Percentiles rank a stretch among this genome's conserved stretches.
Conservation (phyloP, 352 stramenopile species). For the Globisporangium cylindrosporum region DNA sequence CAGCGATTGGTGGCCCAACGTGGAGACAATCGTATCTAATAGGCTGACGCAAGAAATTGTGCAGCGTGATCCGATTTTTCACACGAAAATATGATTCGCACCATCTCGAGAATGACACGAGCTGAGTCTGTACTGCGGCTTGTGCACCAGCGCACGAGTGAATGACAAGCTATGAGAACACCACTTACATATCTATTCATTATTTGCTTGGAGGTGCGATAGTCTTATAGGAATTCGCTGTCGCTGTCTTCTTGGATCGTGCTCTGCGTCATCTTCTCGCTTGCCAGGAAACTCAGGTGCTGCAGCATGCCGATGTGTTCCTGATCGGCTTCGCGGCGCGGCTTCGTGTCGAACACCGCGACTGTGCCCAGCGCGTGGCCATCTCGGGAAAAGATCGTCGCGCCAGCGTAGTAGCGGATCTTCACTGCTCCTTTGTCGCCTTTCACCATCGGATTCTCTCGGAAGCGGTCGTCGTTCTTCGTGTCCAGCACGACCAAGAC, state of each 20-base stretch:
- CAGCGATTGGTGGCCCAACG: not conserved
- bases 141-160: too few relatives aligned
- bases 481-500: conserved; percentile 84
- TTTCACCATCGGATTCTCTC: conserved; percentile 87
- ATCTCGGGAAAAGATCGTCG: conserved; percentile 79
- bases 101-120: too few relatives aligned
- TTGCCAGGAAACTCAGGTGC: conserved; percentile 83
- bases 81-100: too few relatives aligned
- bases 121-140: too few relatives aligned
- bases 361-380: conserved; percentile 79
- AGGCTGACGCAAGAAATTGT: too few relatives aligned
- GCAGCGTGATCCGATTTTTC: too few relatives aligned
- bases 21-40: not conserved
- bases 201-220: conserved; percentile 1
- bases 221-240: conserved; percentile 68
- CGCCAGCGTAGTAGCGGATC: conserved; percentile 85
- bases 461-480: conserved; percentile 83
- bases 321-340: conserved; percentile 70
- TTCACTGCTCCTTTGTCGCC: conserved; percentile 81
- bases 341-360: conserved; percentile 83
- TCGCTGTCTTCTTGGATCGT: conserved; percentile 76
- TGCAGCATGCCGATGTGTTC: conserved; percentile 88
- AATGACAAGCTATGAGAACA: not conserved
- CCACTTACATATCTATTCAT: conserved; percentile 17
- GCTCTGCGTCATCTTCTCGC: conserved; percentile 87